Percentiles rank a stretch among this genome's conserved stretches.
phyloP scores from a whole-genome alignment of 148 eudicot species.

The Mesembryanthemum crystallinum region DNA sequence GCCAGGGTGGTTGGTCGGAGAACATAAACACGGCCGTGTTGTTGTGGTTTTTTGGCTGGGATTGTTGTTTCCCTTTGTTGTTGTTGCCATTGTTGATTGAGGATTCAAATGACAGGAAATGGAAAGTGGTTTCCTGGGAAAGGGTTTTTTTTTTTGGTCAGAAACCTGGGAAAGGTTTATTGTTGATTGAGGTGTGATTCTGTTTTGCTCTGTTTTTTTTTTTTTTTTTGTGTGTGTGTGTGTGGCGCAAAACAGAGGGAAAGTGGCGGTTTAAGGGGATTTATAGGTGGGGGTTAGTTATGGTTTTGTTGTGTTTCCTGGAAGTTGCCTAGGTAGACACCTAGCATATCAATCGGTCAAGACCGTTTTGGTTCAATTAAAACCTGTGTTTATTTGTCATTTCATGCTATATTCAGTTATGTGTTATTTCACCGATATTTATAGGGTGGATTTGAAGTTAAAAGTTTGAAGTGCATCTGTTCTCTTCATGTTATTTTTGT shows the following conservation, averaged over 20 bases:
- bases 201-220: too few species aligned
- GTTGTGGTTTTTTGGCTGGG: neutral
- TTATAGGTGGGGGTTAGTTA: neutral
- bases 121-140: neutral
- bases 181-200: too few species aligned
- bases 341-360: too few species aligned
- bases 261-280: constrained; percentile 4
- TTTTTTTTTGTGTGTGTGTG: neutral
- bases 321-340: neutral
- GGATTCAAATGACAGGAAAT: too few species aligned
- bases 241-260: neutral
- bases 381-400: too few species aligned
- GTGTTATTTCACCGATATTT: too few species aligned
- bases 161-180: neutral
- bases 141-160: neutral
- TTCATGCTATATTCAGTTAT: too few species aligned
- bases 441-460: too few species aligned
- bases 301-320: neutral
- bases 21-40: constrained; percentile 38
- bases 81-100: neutral
- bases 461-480: too few species aligned
- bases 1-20: constrained; percentile 56
- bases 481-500: too few species aligned
- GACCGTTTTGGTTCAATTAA: too few species aligned
- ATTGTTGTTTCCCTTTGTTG: neutral